phyloP scores from a whole-genome alignment of 352 stramenopile species.

The Phytophthora pini region DNA sequence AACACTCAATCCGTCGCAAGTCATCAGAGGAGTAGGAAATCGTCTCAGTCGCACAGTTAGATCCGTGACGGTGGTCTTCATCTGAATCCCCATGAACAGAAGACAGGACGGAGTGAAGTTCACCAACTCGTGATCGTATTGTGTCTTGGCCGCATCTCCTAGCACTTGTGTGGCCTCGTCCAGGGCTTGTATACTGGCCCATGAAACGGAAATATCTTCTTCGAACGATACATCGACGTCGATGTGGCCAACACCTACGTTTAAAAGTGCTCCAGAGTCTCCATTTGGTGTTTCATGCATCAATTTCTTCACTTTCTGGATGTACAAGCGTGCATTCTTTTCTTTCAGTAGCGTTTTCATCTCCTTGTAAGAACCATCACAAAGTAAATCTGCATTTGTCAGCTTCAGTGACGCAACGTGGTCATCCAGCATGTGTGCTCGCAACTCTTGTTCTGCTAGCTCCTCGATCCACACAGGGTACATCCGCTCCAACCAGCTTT shows the following conservation, averaged over 20 bases:
- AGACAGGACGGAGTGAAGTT: constrained; percentile 38
- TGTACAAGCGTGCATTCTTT: constrained; percentile 69
- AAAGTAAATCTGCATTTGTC: constrained; percentile 58
- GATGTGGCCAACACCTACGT: constrained; percentile 41
- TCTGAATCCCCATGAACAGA: constrained; percentile 36
- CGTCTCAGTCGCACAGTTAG: constrained; percentile 50
- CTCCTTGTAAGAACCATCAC: constrained; percentile 42
- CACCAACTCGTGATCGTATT: constrained; percentile 17
- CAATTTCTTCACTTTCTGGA: constrained; percentile 58
- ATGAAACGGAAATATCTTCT: constrained; percentile 37
- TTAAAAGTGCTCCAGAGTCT: constrained; percentile 33
- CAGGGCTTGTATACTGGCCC: constrained; percentile 38
- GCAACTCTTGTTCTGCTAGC: constrained; percentile 67
- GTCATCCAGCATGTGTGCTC: constrained; percentile 68
- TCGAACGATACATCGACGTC: constrained; percentile 48
- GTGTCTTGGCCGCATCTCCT: constrained; percentile 29
- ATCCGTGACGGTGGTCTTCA: constrained; percentile 42
- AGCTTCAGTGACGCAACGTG: constrained; percentile 60
- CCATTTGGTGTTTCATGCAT: constrained; percentile 13
- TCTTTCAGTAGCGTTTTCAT: constrained; percentile 58
- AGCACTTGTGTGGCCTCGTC: constrained; percentile 55
- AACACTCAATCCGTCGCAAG: constrained; percentile 42
- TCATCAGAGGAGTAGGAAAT: constrained; percentile 57
- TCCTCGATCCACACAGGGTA: constrained; percentile 82
- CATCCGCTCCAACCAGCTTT: constrained; percentile 72